Evolutionary conservation across 495 filamentous ascomycete genomes (phyloP).

Genomic region (Aspergillus bertholletiae): DNA sequence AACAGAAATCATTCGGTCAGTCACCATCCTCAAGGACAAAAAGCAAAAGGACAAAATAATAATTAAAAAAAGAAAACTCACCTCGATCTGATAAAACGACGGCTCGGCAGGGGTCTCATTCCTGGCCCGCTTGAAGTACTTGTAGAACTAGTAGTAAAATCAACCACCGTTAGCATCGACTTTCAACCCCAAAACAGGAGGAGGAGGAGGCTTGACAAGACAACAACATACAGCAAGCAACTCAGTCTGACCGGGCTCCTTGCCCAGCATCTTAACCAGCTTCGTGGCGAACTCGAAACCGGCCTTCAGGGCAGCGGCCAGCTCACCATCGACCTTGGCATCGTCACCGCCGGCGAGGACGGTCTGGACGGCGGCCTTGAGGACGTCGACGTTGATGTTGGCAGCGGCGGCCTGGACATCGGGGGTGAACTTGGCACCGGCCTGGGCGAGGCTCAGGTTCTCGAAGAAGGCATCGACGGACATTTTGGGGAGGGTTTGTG

Average conservation of each 20-base stretch:
- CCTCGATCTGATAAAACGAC: constrained; percentile 53
- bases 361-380: constrained; percentile 31
- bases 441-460: constrained; percentile 30
- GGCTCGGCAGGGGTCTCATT: constrained; percentile 42
- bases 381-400: constrained; percentile 24
- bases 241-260: constrained; percentile 49
- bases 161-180: constrained; percentile 1
- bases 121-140: constrained; percentile 54
- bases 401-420: constrained; percentile 29
- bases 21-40: constrained; percentile 2
- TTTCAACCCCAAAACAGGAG: background rate
- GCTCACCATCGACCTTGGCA: constrained; percentile 16
- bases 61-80: constrained; percentile 22
- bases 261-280: constrained; percentile 58
- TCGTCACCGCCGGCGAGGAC: constrained; percentile 16
- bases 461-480: constrained; percentile 27
- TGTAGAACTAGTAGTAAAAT: constrained; percentile 46
- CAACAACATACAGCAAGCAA: constrained; percentile 50
- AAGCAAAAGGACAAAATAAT: background rate
- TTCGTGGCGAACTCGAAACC: constrained; percentile 41
- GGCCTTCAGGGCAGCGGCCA: constrained; percentile 26
- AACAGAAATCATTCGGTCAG: background rate
- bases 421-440: constrained; percentile 28
- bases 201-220: background rate
- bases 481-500: constrained; percentile 21